Conservation (phyloP, 225 moss, liverwort and hornwort genomes). For the Polytrichum formosum region DNA sequence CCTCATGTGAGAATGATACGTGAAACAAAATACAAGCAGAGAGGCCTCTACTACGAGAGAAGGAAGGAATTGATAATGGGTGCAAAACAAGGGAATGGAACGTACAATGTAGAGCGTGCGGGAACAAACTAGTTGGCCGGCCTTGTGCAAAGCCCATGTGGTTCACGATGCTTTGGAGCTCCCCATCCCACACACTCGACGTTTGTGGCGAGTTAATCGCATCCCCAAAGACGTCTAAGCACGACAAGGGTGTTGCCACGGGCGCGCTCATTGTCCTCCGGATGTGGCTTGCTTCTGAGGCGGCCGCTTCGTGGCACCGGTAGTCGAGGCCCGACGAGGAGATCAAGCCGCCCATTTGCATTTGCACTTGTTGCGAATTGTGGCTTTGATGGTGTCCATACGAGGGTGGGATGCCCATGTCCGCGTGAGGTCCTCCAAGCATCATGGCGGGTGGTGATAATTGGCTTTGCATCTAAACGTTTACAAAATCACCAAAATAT, state of each 20-base stretch:
- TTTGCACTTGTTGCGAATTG: slow-evolving; percentile 7
- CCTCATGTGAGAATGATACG: too few species aligned
- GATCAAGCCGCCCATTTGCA: slow-evolving; percentile 1
- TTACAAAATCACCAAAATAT: not conserved
- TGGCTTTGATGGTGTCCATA: slow-evolving; percentile 6
- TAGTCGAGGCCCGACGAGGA: not conserved
- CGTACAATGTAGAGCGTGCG: slow-evolving; percentile 14
- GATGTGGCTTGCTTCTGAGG: slow-evolving; percentile 2
- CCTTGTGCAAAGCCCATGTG: slow-evolving; percentile 17
- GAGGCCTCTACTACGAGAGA: not conserved
- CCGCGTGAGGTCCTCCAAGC: not conserved
- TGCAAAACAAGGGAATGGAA: slow-evolving; percentile 16
- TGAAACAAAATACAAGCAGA: not conserved
- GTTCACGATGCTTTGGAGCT: slow-evolving; percentile 21
- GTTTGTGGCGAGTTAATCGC: not conserved
- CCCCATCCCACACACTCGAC: slow-evolving; percentile 18
- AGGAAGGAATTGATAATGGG: not conserved
- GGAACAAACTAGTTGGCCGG: not conserved
- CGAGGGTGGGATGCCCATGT: not conserved
- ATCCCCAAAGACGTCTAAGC: slow-evolving; percentile 6
- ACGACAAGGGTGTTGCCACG: not conserved
- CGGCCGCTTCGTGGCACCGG: not conserved
- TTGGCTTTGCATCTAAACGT: slow-evolving; percentile 5
- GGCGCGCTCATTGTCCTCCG: slow-evolving; percentile 13
- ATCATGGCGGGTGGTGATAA: slow-evolving; percentile 9